These are phyloP conservation scores for Mallotus repandus DNA, from an alignment of 441 rosid species.

Conservation along the genomic window DNA sequence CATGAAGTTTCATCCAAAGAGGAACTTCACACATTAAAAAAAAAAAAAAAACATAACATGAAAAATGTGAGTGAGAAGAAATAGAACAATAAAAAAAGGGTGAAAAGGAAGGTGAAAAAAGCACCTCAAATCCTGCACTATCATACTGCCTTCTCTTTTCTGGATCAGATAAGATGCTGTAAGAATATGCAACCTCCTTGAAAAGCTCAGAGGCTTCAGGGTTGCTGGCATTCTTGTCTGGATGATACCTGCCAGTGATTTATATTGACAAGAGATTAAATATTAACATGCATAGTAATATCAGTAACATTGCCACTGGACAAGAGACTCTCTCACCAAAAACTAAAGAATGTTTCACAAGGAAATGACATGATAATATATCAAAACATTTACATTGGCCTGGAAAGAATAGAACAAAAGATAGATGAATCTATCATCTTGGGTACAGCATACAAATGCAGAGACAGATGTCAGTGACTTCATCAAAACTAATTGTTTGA, in stretches of 20 bases:
- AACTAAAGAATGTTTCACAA: neutral
- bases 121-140: slow-evolving; percentile 93
- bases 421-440: neutral
- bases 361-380: neutral
- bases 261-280: slow-evolving; percentile 7
- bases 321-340: neutral
- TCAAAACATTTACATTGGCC: neutral
- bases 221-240: slow-evolving; percentile 88
- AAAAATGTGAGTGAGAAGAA: neutral
- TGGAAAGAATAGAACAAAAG: neutral
- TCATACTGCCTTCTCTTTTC: slow-evolving; percentile 98
- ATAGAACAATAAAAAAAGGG: neutral
- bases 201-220: slow-evolving; percentile 95
- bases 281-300: neutral
- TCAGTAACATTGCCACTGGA: slow-evolving; percentile 5
- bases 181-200: slow-evolving; percentile 96
- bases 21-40: neutral
- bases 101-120: neutral
- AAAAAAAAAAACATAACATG: no score
- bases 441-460: neutral
- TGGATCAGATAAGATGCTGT: slow-evolving; percentile 93
- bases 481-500: neutral
- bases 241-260: slow-evolving; percentile 72
- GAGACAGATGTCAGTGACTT: neutral
- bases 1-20: neutral